phyloP scores from a whole-genome alignment of 768 basidiomycete genomes.

The Auricularia auricula-judae region DNA sequence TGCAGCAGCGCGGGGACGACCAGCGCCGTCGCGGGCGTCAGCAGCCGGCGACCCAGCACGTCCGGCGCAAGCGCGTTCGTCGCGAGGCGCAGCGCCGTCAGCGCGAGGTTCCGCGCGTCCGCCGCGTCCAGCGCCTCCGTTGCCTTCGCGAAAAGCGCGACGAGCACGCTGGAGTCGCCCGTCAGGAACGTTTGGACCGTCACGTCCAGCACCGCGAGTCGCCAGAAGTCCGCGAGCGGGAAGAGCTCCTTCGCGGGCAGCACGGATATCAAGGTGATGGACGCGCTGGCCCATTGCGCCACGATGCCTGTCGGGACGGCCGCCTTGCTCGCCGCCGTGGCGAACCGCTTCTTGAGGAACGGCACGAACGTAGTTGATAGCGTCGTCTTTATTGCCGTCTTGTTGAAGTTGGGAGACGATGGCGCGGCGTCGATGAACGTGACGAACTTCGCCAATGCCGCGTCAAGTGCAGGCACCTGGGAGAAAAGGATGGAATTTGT shows the following conservation, averaged over 20 bases:
- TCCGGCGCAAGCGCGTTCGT: conserved; percentile 52
- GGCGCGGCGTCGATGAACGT: conserved; percentile 47
- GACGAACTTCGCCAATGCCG: conserved; percentile 47
- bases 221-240: conserved; percentile 76
- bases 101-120: conserved; percentile 40
- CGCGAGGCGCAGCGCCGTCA: conserved; percentile 58
- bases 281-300: conserved; percentile 37
- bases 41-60: conserved; percentile 26
- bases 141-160: conserved; percentile 33
- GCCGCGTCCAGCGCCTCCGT: conserved; percentile 19
- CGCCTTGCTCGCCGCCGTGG: conserved; percentile 10
- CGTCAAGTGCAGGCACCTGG: conserved; percentile 59
- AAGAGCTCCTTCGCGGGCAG: conserved; percentile 54
- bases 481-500: conserved; percentile 67
- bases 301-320: conserved; percentile 26
- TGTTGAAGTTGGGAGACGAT: conserved; percentile 14
- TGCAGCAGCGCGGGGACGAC: conserved; percentile 62
- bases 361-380: conserved; percentile 42
- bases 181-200: conserved; percentile 33
- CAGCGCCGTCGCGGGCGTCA: conserved; percentile 32
- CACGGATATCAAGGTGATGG: conserved; percentile 28
- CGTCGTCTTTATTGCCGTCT: conserved; percentile 35
- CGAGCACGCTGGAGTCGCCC: conserved; percentile 31
- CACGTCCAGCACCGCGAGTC: conserved; percentile 61
- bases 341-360: conserved; percentile 53